These are phyloP conservation scores for Wickerhamiella kurtzmanii DNA, from an alignment of 805 yeast species.

Conservation along the genomic window DNA sequence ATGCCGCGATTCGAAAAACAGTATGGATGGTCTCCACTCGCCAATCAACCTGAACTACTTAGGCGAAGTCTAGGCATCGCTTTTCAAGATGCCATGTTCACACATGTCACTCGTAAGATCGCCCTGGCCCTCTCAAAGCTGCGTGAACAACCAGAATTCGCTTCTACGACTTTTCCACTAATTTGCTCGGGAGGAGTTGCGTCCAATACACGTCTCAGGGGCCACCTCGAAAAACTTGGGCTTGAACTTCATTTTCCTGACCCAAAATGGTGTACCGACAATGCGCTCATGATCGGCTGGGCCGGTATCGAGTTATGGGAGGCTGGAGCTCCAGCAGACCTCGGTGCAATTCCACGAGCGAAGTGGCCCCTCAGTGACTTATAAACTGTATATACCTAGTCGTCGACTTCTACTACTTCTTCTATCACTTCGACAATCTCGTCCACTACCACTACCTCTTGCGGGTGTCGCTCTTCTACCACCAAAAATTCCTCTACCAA, in stretches of 20 bases:
- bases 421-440: no score
- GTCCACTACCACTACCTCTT: no score
- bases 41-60: constrained; percentile 11
- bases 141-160: constrained; percentile 20
- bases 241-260: constrained; percentile 52
- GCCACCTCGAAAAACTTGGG: constrained; percentile 19
- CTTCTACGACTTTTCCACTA: constrained; percentile 7
- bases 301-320: constrained; percentile 87
- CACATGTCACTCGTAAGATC: constrained; percentile 57
- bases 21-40: constrained; percentile 10
- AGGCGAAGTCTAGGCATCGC: constrained; percentile 17
- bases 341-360: constrained; percentile 49
- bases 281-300: constrained; percentile 95
- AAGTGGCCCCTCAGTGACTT: constrained; percentile 70
- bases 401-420: no score
- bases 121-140: constrained; percentile 32
- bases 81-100: constrained; percentile 53
- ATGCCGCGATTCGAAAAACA: constrained; percentile 27
- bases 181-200: constrained; percentile 95
- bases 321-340: constrained; percentile 33
- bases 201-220: constrained; percentile 36
- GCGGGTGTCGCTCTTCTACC: no score
- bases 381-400: not conserved
- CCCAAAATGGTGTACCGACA: constrained; percentile 71
- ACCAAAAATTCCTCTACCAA: no score